A percentile compares a stretch with the other conserved stretches of the same genome.
phyloP scores from a whole-genome alignment of 2,329 filamentous ascomycete species.

The Whalleya microplaca region DNA sequence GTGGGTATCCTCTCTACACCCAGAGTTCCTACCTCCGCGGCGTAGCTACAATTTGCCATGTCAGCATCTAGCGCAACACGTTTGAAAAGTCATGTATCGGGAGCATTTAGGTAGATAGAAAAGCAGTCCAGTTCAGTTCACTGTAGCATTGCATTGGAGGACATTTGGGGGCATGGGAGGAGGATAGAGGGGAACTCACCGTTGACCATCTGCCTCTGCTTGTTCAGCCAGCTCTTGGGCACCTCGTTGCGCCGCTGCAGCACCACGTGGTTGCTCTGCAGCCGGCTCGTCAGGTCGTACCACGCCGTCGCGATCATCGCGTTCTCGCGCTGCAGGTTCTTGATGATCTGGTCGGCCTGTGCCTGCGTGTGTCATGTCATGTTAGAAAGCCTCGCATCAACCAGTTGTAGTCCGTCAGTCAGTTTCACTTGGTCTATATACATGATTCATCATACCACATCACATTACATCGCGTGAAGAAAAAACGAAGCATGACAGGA shows the following conservation, averaged over 20 bases:
- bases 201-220: conserved; percentile 75
- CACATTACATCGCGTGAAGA: not conserved
- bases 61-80: no score
- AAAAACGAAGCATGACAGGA: not conserved
- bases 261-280: conserved; percentile 83
- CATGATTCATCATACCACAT: not conserved
- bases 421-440: conserved; percentile 5
- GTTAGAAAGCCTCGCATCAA: not conserved
- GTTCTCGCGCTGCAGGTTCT: conserved; percentile 77
- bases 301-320: conserved; percentile 80
- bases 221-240: conserved; percentile 82
- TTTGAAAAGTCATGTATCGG: no score
- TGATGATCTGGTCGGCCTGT: conserved; percentile 59
- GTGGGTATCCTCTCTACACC: conserved; percentile 1
- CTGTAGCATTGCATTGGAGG: no score
- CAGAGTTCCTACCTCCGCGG: conserved; percentile 38
- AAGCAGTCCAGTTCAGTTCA: no score
- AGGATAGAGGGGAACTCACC: conserved; percentile 42
- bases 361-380: conserved; percentile 40
- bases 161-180: not conserved
- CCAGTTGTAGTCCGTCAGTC: not conserved
- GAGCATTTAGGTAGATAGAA: no score
- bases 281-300: conserved; percentile 77
- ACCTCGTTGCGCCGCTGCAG: conserved; percentile 74
- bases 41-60: conserved; percentile 28